Conservation (phyloP, 805 yeast genomes). For the Zygoascus flipseniorum region DNA sequence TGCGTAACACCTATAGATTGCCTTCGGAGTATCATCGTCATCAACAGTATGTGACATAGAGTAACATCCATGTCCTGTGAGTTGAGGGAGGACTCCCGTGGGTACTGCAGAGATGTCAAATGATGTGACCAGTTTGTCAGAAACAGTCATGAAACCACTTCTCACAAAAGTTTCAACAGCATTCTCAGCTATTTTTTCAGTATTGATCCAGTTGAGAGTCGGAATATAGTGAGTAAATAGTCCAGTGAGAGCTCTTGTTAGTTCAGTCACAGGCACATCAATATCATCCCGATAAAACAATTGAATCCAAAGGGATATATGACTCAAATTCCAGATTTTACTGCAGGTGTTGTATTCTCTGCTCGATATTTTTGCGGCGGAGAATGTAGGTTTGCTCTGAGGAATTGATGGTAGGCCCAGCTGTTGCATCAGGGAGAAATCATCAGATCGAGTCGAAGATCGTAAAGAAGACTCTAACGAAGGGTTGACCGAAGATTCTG, state of each 20-base stretch:
- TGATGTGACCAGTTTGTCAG: conserved; percentile 6
- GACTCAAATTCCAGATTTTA: conserved; percentile 14
- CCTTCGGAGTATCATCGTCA: background rate
- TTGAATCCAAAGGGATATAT: conserved; percentile 14
- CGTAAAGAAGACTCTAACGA: background rate
- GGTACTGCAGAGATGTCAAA: background rate
- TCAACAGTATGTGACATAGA: conserved; percentile 14
- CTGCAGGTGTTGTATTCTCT: conserved; percentile 14
- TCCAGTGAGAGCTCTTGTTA: conserved; percentile 15
- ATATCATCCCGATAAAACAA: conserved; percentile 1
- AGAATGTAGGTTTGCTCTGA: conserved; percentile 10
- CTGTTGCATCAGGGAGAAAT: conserved; percentile 12
- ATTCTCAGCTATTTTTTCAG: conserved; percentile 24
- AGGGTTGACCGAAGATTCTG: background rate
- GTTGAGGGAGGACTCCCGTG: conserved; percentile 28
- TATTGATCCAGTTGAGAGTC: conserved; percentile 23
- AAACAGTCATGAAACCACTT: conserved; percentile 14
- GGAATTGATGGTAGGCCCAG: conserved; percentile 20
- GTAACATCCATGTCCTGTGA: conserved; percentile 30
- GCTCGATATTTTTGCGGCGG: conserved; percentile 14
- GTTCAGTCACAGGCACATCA: conserved; percentile 12
- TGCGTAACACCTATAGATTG: conserved; percentile 24
- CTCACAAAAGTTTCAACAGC: conserved; percentile 20
- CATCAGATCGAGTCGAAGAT: conserved; percentile 12
- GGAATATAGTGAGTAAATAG: conserved; percentile 22